Evolutionary conservation across 495 filamentous ascomycete species (phyloP), one percentile per base, ranked within the genome.

Genomic region (Elaphomyces granulatus): DNA sequence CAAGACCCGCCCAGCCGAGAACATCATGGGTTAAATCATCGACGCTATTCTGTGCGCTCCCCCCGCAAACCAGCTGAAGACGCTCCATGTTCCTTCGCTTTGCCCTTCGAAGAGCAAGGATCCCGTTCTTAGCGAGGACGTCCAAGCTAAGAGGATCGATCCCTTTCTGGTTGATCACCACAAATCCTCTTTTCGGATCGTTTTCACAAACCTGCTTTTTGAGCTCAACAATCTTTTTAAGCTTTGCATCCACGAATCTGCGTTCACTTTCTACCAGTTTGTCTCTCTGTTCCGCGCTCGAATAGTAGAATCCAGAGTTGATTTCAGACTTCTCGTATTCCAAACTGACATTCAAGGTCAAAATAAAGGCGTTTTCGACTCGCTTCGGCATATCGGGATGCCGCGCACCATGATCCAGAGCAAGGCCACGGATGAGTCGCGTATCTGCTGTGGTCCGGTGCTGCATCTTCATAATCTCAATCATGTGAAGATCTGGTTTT

Each of bases 381-480:
- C 81, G 70, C 68, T 93, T 94, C 3, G 90, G 85, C 90, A 99
- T 99, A 53, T 99, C 90, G 3, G 90, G 90, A 56, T 99, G 90
- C 53, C 90, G 74, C 3, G 90, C 90, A 48, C 90, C 90, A 59
- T 99, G 90, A 45, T 99, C 90, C 42, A 99, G 66, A 4, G 84
- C 90, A 21, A 99, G 71, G 39, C 90, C 90, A 45, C 80, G 76
- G 53, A 99, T 94, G 32, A 99, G 76, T 52, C 93, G 86, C 18
- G 90, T 99, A 58, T 99, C 90, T 8, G 90, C 82, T 34, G 90
- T 88, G 28, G 81, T 83, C 41, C 88, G 84, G 66, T 99, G 90
- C 59, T 96, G 90, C 90, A 99, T 99, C 55, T 92, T 95, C 92
- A 96, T 96, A 48, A 99, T 95, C 62, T 99, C 90, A 46, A 99